phyloP scores from a whole-genome alignment of 2,329 filamentous ascomycete genomes.

The Lachnellula cervina region DNA sequence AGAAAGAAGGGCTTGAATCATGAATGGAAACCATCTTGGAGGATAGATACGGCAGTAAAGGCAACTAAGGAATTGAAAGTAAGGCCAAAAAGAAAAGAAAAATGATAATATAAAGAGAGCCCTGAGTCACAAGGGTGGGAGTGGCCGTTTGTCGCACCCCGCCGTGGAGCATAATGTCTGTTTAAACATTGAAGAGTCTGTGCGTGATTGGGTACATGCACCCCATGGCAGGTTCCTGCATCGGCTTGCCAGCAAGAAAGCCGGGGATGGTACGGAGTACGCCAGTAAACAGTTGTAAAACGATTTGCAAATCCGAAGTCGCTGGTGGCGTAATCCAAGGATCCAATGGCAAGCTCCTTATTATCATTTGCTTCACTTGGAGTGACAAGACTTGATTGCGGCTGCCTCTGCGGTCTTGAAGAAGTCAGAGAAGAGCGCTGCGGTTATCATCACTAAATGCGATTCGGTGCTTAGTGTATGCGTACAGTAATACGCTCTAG shows the following conservation, averaged over 20 bases:
- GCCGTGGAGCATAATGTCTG: too few relatives aligned
- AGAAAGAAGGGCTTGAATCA: background rate
- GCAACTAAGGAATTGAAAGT: background rate
- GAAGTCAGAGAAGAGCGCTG: slow-evolving; percentile 45
- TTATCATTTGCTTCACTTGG: slow-evolving; percentile 58
- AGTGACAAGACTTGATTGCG: slow-evolving; percentile 58
- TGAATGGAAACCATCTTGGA: background rate
- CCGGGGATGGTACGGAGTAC: too few relatives aligned
- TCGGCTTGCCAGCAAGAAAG: too few relatives aligned
- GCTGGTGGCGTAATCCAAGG: slow-evolving; percentile 65
- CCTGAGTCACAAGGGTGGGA: too few relatives aligned
- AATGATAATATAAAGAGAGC: too few relatives aligned
- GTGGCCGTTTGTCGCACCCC: too few relatives aligned
- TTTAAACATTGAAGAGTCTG: too few relatives aligned
- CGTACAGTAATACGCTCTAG: slow-evolving; percentile 54
- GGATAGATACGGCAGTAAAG: background rate
- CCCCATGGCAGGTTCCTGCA: too few relatives aligned
- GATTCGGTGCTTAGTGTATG: slow-evolving; percentile 63
- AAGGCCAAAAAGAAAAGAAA: background rate
- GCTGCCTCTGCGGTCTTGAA: slow-evolving; percentile 58
- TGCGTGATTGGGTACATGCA: too few relatives aligned
- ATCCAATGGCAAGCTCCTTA: slow-evolving; percentile 73
- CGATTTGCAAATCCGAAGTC: slow-evolving; percentile 58
- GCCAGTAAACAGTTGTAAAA: slow-evolving; percentile 23
- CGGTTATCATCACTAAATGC: slow-evolving; percentile 66